Evolutionary conservation across 169 alveolate genomes (phyloP).

Genomic region (Theileria orientalis): DNA sequence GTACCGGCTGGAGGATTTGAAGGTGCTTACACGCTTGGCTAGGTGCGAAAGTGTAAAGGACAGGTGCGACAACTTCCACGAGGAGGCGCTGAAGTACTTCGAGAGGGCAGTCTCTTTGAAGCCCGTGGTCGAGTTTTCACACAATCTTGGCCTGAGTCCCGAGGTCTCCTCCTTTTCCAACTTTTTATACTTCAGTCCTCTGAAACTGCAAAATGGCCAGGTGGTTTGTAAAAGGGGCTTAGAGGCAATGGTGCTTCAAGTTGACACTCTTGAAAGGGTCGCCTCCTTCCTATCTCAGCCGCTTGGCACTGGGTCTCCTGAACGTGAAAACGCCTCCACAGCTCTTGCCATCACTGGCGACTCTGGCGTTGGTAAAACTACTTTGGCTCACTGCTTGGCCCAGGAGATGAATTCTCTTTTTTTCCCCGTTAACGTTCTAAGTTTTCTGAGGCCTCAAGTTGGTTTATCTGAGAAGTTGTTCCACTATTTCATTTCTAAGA

Average conservation of each 20-base stretch:
- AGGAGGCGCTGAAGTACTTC: not conserved
- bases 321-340: not conserved
- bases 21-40: not conserved
- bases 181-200: not conserved
- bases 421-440: conserved; percentile 4
- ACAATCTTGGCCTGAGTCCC: not conserved
- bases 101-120: conserved; percentile 4
- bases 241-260: conserved; percentile 1
- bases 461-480: conserved; percentile 43
- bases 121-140: conserved; percentile 1
- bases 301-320: not conserved
- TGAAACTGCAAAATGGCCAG: conserved; percentile 5
- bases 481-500: conserved; percentile 29
- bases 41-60: conserved; percentile 6
- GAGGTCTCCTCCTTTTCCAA: not conserved
- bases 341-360: conserved; percentile 39
- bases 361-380: conserved; percentile 55
- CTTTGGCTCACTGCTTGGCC: conserved; percentile 22
- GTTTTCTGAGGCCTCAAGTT: conserved; percentile 49
- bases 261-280: not conserved
- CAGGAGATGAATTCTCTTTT: conserved; percentile 36
- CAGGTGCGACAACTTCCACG: not conserved
- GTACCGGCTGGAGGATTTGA: conserved; percentile 10
- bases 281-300: not conserved
- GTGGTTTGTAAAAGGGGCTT: not conserved